These are phyloP conservation scores for Lentinus tigrinus DNA, from an alignment of 768 basidiomycete genomes.

Conservation along the genomic window DNA sequence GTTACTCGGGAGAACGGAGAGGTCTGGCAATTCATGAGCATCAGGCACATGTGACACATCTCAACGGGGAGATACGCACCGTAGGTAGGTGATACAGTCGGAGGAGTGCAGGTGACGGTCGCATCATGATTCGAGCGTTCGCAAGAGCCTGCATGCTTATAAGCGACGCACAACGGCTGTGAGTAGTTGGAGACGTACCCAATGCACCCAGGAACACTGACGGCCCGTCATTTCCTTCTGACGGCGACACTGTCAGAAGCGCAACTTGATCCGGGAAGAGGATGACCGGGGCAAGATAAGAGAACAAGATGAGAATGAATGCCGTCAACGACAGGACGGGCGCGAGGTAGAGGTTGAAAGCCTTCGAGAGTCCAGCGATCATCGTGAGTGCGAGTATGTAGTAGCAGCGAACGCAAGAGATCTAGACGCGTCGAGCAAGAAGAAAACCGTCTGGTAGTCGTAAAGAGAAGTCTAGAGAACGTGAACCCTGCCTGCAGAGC, in stretches of 20 bases:
- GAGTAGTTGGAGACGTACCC: conserved; percentile 41
- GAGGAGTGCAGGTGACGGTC: conserved; percentile 51
- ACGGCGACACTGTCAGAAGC: conserved; percentile 60
- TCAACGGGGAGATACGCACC: conserved; percentile 39
- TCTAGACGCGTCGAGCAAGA: neutral
- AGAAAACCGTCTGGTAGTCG: neutral
- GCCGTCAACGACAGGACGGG: conserved; percentile 66
- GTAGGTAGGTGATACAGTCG: conserved; percentile 58
- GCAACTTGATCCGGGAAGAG: conserved; percentile 62
- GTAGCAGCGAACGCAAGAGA: neutral
- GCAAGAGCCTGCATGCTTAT: conserved; percentile 58
- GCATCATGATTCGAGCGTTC: conserved; percentile 48
- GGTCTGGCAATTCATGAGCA: conserved; percentile 41
- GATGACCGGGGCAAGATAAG: conserved; percentile 64
- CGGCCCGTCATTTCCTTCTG: conserved; percentile 56
- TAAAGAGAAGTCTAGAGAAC: neutral
- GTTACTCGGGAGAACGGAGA: conserved; percentile 58
- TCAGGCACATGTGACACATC: neutral
- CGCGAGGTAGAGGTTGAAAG: conserved; percentile 63
- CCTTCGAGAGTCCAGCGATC: conserved; percentile 72
- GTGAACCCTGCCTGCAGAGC: conserved; percentile 20
- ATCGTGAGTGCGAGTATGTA: conserved; percentile 37
- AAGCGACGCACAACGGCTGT: neutral
- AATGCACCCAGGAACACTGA: conserved; percentile 64
- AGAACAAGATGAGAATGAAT: conserved; percentile 62